Evolutionary conservation across 2,329 filamentous ascomycete species (phyloP), one percentile per base, ranked within the genome.

Genomic region (Periglandula ipomoeae): DNA sequence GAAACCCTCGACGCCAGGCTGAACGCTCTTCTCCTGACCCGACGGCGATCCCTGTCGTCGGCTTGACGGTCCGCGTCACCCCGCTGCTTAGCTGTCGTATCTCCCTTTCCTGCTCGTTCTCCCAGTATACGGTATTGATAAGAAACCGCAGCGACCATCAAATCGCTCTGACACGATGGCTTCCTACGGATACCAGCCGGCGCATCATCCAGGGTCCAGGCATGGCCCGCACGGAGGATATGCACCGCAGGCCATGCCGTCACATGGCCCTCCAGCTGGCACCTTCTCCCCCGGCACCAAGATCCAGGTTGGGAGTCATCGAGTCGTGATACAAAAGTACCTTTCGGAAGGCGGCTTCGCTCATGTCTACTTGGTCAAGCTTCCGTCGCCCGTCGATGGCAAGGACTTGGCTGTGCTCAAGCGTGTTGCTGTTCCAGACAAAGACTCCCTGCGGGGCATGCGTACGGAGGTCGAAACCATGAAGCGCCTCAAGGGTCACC

Each of bases 391-490:
- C 49, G 73, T 90, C 61, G 81, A 87, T 65, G 86, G 87, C 53
- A 84, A 85, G 55, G 86, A 94, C 58, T 74, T 82, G 59, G 89
- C 88, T 11, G 90, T 96, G 44, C 74, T 96, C 61, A 96, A 98
- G 76, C 79, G 93, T 62, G 93, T 98, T 50, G 93, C 93, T 32
- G 93, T 97, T 46, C 89, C 93, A 27, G 93, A 98, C 70, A 96
- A 95, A 75, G 87, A 95, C 55, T 82, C 91, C 50, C 75, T 98
- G 70, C 87, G 88, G 54, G 90, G 87, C 67, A 97, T 98, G 93
- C 84, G 93, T 67, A 97, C 84, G 57, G 93, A 98, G 75, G 93
- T 98, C 58, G 93, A 98, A 72, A 98, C 93, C 13, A 98, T 98
- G 93, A 98, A 98, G 82, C 90, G 93, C 69, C 78, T 98, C 59